A percentile compares a stretch with the other conserved stretches of the same genome.
Conservation (phyloP, 306 rosid genomes). For the Amphicarpaea edgeworthii region DNA sequence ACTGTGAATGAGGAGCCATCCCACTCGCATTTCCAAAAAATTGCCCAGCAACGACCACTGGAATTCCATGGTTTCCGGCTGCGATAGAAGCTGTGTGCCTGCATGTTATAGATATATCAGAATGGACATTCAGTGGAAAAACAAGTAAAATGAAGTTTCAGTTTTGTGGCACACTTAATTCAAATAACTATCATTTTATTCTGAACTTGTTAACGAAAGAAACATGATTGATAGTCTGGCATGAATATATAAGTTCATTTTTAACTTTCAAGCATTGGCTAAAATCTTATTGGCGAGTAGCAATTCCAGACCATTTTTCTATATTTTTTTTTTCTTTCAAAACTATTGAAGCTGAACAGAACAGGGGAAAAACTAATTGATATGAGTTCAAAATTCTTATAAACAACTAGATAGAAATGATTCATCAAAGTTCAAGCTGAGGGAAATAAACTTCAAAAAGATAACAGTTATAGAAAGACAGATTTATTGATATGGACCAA, state of each 20-base stretch:
- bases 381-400: constrained; percentile 20
- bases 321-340: background rate
- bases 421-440: constrained; percentile 5
- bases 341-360: background rate
- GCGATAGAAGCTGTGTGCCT: constrained; percentile 98
- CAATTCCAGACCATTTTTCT: background rate
- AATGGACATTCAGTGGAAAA: constrained; percentile 20
- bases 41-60: constrained; percentile 89
- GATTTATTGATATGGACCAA: background rate
- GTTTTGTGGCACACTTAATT: background rate
- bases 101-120: constrained; percentile 51
- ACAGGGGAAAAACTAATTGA: background rate
- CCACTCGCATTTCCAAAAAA: constrained; percentile 97
- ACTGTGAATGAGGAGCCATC: constrained; percentile 99
- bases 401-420: background rate
- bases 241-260: background rate
- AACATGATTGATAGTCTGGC: background rate
- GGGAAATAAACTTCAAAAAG: background rate
- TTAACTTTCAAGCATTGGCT: constrained; percentile 35
- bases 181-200: background rate
- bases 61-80: constrained; percentile 97
- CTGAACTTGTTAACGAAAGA: background rate
- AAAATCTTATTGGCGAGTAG: background rate
- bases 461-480: background rate
- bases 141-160: constrained; percentile 5